Conservation (phyloP, 371 early-diverging fungal genomes). For the Mortierella sp. region DNA sequence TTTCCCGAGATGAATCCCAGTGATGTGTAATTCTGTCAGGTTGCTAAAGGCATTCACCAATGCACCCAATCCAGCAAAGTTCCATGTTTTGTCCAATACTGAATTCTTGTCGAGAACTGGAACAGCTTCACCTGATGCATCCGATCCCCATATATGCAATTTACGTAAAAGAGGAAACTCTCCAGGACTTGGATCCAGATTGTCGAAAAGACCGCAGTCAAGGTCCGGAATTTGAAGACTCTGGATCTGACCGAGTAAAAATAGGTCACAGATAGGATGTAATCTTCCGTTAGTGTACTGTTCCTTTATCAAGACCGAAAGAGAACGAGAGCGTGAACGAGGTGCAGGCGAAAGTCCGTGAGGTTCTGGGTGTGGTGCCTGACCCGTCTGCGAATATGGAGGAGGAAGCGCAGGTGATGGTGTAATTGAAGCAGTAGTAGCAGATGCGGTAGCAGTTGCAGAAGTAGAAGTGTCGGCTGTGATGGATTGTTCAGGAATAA, state of each 20-base stretch:
- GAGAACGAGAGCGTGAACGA: not conserved
- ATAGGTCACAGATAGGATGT: not conserved
- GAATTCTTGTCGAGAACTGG: no score
- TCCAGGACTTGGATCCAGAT: conserved; percentile 10
- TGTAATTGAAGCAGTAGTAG: not conserved
- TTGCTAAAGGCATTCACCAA: conserved; percentile 22
- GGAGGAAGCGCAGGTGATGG: not conserved
- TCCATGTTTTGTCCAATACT: conserved; percentile 5
- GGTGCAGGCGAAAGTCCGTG: not conserved
- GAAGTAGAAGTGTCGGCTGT: not conserved
- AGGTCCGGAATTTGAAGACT: conserved; percentile 26
- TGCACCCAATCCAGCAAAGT: conserved; percentile 6
- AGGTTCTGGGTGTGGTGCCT: not conserved
- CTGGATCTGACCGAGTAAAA: conserved; percentile 21
- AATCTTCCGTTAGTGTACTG: not conserved
- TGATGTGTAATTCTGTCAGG: conserved; percentile 21
- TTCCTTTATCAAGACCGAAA: not conserved
- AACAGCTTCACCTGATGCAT: not conserved
- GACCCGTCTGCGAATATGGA: not conserved
- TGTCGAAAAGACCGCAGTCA: not conserved
- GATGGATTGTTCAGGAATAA: not conserved
- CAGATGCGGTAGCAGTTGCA: not conserved
- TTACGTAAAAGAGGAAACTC: conserved; percentile 20
- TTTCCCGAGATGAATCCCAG: conserved; percentile 18
- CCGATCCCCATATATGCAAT: conserved; percentile 26